Percentiles rank a stretch among this genome's conserved stretches.
Evolutionary conservation across 768 basidiomycete genomes (phyloP).

Genomic region (Lactarius akahatsu): DNA sequence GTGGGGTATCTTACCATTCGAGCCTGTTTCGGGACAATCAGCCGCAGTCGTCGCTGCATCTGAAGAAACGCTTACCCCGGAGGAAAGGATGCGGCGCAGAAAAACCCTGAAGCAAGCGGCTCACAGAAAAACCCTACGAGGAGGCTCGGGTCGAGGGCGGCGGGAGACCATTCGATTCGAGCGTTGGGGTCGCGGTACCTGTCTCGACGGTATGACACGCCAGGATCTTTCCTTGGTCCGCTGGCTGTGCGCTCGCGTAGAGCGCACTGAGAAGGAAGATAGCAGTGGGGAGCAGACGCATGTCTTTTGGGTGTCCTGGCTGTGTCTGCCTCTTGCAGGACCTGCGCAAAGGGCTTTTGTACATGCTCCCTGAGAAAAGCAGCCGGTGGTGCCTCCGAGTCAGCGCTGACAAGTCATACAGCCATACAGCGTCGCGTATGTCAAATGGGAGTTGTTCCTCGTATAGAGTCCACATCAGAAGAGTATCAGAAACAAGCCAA

Average conservation of each 20-base stretch:
- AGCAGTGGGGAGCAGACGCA: neutral
- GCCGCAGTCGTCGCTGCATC: neutral
- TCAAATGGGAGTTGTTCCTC: neutral
- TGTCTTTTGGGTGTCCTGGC: neutral
- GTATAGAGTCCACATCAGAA: neutral
- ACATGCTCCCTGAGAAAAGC: neutral
- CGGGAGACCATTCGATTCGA: neutral
- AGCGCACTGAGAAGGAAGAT: neutral
- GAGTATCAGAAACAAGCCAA: neutral
- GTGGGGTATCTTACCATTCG: neutral
- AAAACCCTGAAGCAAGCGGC: neutral
- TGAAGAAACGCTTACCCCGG: neutral
- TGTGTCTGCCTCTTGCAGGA: neutral
- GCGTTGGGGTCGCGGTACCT: neutral
- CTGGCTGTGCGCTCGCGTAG: neutral
- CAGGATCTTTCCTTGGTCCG: neutral
- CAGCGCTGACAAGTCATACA: neutral
- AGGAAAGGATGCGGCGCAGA: neutral
- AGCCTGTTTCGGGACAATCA: neutral
- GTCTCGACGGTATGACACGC: neutral
- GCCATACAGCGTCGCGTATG: neutral
- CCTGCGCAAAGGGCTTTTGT: neutral
- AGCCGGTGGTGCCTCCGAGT: neutral
- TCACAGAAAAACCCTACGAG: neutral
- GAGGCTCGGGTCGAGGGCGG: neutral